phyloP scores from a whole-genome alignment of 352 stramenopile genomes.

The Thalassiosira oceanica region DNA sequence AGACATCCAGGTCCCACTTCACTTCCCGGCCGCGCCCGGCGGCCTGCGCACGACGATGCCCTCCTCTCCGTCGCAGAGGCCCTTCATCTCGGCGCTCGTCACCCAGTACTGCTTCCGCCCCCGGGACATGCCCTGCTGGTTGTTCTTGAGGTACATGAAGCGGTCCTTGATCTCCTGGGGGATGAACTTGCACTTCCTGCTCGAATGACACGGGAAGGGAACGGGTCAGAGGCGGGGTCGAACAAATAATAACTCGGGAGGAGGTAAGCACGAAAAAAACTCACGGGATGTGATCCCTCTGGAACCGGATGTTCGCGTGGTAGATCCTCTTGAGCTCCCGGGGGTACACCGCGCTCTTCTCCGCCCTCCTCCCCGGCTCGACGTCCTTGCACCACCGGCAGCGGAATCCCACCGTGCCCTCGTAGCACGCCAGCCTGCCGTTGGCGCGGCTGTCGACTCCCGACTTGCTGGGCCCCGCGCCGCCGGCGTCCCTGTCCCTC shows the following conservation, averaged over 20 bases:
- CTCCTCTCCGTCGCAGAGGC: conserved; percentile 13
- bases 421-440: conserved; percentile 13
- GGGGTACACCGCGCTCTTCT: conserved; percentile 13
- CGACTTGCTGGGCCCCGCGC: not conserved
- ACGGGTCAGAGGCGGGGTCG: too few relatives aligned
- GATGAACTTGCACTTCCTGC: conserved; percentile 12
- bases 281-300: conserved; percentile 14
- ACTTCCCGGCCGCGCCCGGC: too few relatives aligned
- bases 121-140: conserved; percentile 2
- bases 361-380: not conserved
- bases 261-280: too few relatives aligned
- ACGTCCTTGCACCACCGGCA: conserved; percentile 20
- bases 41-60: too few relatives aligned
- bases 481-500: conserved; percentile 4
- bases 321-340: conserved; percentile 17
- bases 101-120: conserved; percentile 26
- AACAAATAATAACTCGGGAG: too few relatives aligned
- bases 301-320: conserved; percentile 16
- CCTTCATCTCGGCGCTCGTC: conserved; percentile 1
- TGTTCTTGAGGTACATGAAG: conserved; percentile 15
- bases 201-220: too few relatives aligned
- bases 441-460: not conserved
- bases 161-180: conserved; percentile 17
- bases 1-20: too few relatives aligned
- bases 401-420: conserved; percentile 19